Percentiles rank a stretch among this genome's conserved stretches.
These are phyloP conservation scores for Vickermania spadyakhi DNA, from an alignment of 208 protist genomes.

Conservation along the genomic window DNA sequence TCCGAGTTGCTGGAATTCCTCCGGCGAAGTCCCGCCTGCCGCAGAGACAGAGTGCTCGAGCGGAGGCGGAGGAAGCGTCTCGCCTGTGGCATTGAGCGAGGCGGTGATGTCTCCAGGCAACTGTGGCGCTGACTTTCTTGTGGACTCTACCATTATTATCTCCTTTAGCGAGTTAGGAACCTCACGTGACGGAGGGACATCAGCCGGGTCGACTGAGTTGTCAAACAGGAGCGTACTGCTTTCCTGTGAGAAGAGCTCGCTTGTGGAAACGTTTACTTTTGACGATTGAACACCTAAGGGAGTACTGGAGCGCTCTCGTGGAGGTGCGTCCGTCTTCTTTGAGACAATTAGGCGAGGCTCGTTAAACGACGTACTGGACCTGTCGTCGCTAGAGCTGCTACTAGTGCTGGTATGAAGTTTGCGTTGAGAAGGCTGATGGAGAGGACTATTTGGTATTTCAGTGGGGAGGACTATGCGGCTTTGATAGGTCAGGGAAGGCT, in stretches of 20 bases:
- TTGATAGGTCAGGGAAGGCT: not conserved
- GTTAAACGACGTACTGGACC: too few relatives aligned
- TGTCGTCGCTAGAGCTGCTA: too few relatives aligned
- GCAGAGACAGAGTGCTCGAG: not conserved
- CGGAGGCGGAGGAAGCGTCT: not conserved
- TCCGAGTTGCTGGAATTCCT: not conserved
- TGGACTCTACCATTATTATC: too few relatives aligned
- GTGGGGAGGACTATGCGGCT: conserved; percentile 1
- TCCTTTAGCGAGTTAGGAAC: too few relatives aligned
- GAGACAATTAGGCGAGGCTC: too few relatives aligned
- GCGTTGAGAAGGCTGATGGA: too few relatives aligned
- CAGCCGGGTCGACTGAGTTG: not conserved
- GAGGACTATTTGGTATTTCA: not conserved
- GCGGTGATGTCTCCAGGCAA: not conserved
- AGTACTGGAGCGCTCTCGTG: too few relatives aligned
- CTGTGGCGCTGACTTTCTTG: too few relatives aligned
- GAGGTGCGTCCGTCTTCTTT: too few relatives aligned
- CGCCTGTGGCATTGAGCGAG: not conserved
- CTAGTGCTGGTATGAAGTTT: too few relatives aligned
- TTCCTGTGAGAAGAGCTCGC: conserved; percentile 3
- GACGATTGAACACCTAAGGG: not conserved
- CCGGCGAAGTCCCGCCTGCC: not conserved
- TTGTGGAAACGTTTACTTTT: not conserved
- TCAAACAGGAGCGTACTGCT: conserved; percentile 5
- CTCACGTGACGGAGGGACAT: not conserved